Base-by-base conservation (phyloP, 2,329 filamentous ascomycete genomes). In the Colletotrichum endophyticum region DNA sequence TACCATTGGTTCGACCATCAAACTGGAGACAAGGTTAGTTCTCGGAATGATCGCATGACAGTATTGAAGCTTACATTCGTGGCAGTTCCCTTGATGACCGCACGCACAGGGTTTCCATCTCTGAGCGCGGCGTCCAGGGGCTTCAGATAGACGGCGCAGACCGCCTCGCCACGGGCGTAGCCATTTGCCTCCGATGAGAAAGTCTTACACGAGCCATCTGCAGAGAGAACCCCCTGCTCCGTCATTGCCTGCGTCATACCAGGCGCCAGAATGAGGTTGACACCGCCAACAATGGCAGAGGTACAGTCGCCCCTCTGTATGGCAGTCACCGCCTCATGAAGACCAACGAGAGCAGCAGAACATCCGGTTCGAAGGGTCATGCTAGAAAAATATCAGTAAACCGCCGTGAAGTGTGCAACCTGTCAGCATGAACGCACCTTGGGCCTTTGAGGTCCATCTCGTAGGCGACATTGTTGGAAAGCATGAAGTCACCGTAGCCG, bases 121-220 rank as follows among this genome's bases (percentile, higher is more conserved):
- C 79, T 78, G 4, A 88, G 66, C 2, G 88, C 88, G 66, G 84
- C 82, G 8, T 81, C 79, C 2, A 89, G 79, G 0, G 79, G 81
- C 79, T 89, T 89, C 3, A 90, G 71, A 7, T 87, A 76, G 7
- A 89, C 63, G 25, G 83, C 80, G 2, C 79, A 83, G 27, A 85
- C 78, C 4, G 86, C 87, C 75, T 89, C 88, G 5, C 85, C 87
- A 13, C 87, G 81, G 1, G 81, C 85, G 75, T 88, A 89, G 2
- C 88, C 88, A 70, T 86, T 81, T 4, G 84, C 87, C 12, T 79
- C 78, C 7, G 79, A 70, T 68, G 87, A 86, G 68, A 83, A 86
- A 28, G 76, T 78, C 30, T 80, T 63, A 67, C 70, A 79, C 4
- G 59, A 73, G 16, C 74, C 70, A 15, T 70, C 70, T 9, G 78